phyloP scores from a whole-genome alignment of 495 filamentous ascomycete species.

The Lasiosphaeris hirsuta region DNA sequence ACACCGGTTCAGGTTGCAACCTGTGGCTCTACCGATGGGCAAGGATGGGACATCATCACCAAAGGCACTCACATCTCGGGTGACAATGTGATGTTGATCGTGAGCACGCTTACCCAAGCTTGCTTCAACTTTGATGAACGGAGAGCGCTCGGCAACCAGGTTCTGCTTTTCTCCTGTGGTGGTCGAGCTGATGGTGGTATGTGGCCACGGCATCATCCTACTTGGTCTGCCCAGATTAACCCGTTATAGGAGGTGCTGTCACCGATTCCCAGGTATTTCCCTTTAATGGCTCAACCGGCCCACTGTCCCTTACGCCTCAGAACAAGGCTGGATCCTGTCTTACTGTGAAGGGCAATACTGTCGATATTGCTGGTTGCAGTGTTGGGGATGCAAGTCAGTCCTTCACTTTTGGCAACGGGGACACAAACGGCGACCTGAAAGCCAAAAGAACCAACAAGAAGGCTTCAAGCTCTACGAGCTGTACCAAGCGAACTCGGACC shows the following conservation, averaged over 20 bases:
- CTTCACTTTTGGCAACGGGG: slow-evolving; percentile 44
- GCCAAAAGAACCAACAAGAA: neutral
- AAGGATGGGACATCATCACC: slow-evolving; percentile 55
- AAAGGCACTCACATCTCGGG: slow-evolving; percentile 47
- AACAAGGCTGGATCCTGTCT: slow-evolving; percentile 46
- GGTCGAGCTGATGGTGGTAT: slow-evolving; percentile 51
- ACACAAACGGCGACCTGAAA: slow-evolving; percentile 3
- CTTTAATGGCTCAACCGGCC: slow-evolving; percentile 41
- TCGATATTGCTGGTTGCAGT: slow-evolving; percentile 45
- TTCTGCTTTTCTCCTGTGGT: slow-evolving; percentile 53
- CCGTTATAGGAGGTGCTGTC: slow-evolving; percentile 37
- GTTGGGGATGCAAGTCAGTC: slow-evolving; percentile 40
- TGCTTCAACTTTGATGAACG: slow-evolving; percentile 54
- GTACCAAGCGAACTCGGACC: slow-evolving; percentile 1
- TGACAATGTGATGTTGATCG: slow-evolving; percentile 44
- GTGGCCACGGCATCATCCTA: neutral
- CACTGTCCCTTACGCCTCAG: slow-evolving; percentile 40
- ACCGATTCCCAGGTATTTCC: slow-evolving; percentile 50
- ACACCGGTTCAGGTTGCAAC: slow-evolving; percentile 49
- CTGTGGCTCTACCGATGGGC: slow-evolving; percentile 47
- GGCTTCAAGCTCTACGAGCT: neutral
- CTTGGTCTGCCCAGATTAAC: slow-evolving; percentile 9
- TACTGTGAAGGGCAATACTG: slow-evolving; percentile 40
- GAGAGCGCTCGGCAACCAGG: slow-evolving; percentile 45
- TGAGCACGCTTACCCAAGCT: slow-evolving; percentile 54